Evolutionary conservation across 2,329 filamentous ascomycete species (phyloP).

Genomic region (Colletotrichum australisinense): DNA sequence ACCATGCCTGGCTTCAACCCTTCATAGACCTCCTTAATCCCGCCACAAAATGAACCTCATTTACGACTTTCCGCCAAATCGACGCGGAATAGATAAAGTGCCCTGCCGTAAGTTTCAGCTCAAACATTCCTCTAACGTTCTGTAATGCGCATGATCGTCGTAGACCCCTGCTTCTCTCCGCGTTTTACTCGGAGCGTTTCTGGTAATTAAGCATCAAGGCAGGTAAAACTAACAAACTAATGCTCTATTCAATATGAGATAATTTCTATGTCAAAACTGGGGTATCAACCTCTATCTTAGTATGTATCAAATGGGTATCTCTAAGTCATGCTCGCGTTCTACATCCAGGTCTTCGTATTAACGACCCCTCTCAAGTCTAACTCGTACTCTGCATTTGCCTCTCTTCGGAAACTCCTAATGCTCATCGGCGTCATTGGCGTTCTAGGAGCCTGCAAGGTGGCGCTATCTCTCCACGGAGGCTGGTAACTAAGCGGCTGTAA

Average conservation of each 20-base stretch:
- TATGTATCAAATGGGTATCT: not conserved
- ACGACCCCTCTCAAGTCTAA: slow-evolving; percentile 15
- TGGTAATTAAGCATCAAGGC: too few species aligned
- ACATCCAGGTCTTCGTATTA: slow-evolving; percentile 22
- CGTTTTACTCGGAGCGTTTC: too few species aligned
- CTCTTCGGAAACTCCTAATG: not conserved
- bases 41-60: too few species aligned
- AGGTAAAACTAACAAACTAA: not conserved
- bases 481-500: not conserved
- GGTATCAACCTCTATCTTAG: not conserved
- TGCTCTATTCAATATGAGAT: not conserved
- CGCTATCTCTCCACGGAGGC: slow-evolving; percentile 13
- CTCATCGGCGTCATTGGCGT: slow-evolving; percentile 1
- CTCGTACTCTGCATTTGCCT: slow-evolving; percentile 15
- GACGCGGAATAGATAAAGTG: too few species aligned
- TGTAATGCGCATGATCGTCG: too few species aligned
- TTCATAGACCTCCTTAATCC: too few species aligned
- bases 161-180: too few species aligned
- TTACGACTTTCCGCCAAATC: too few species aligned
- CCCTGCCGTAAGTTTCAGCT: too few species aligned
- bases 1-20: too few species aligned
- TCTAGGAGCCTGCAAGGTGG: not conserved
- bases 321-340: not conserved
- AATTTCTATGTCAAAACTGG: not conserved
- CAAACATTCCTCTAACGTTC: too few species aligned